Evolutionary conservation across 106 monocot genomes (phyloP).

Genomic region (Dioscorea zingiberensis): DNA sequence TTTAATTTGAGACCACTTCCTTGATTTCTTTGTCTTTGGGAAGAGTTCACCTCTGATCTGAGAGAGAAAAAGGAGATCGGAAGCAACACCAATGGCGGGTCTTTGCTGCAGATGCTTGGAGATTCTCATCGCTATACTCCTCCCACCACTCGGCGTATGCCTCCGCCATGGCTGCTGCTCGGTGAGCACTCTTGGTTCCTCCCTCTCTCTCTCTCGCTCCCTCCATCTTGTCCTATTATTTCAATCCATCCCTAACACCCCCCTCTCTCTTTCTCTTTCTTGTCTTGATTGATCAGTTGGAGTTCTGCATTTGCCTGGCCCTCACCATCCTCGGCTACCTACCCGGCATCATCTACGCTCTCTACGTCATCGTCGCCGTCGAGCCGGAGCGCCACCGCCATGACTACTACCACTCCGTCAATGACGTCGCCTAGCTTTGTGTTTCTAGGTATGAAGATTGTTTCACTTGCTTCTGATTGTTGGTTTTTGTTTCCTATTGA

Average conservation of each 20-base stretch:
- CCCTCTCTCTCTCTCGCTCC: background rate
- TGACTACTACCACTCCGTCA: constrained; percentile 4
- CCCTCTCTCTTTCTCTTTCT: background rate
- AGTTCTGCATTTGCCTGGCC: constrained; percentile 6
- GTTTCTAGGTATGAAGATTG: too few relatives aligned
- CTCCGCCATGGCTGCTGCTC: constrained; percentile 83
- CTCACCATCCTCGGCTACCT: constrained; percentile 11
- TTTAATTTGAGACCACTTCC: background rate
- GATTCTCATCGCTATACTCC: constrained; percentile 61
- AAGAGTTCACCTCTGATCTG: too few relatives aligned
- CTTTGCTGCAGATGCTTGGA: constrained; percentile 51
- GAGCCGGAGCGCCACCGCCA: background rate
- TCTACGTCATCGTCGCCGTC: constrained; percentile 8
- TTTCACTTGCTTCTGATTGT: too few relatives aligned
- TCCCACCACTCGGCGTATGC: constrained; percentile 83
- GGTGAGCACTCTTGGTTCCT: constrained; percentile 12
- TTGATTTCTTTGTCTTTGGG: too few relatives aligned
- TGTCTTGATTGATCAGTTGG: background rate
- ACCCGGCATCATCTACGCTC: constrained; percentile 9
- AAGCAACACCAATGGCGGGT: constrained; percentile 4
- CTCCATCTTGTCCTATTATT: background rate
- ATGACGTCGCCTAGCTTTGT: background rate
- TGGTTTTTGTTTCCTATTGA: too few relatives aligned
- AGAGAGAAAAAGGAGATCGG: background rate
- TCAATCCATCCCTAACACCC: background rate